phyloP scores from a whole-genome alignment of 495 filamentous ascomycete genomes.

The Penicillium angulare region DNA sequence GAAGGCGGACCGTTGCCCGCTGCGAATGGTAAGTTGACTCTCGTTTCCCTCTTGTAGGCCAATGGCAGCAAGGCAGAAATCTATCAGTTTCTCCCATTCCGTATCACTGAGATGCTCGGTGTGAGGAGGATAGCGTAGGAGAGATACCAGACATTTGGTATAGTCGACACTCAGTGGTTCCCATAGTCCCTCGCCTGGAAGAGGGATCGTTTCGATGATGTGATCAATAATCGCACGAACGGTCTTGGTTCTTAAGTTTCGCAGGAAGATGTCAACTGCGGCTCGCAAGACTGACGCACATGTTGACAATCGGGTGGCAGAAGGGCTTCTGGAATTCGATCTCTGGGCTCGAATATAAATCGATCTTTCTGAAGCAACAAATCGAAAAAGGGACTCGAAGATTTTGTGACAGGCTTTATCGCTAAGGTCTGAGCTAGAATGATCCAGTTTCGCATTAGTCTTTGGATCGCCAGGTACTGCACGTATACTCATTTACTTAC shows the following conservation, averaged over 20 bases:
- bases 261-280: slow-evolving; percentile 64
- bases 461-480: not conserved
- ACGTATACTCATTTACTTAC: slow-evolving; percentile 35
- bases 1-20: slow-evolving; percentile 20
- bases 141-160: slow-evolving; percentile 65
- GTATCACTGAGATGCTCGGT: slow-evolving; percentile 69
- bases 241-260: slow-evolving; percentile 70
- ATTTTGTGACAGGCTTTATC: slow-evolving; percentile 80
- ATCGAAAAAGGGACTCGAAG: slow-evolving; percentile 76
- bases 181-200: slow-evolving; percentile 56
- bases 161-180: slow-evolving; percentile 76
- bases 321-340: slow-evolving; percentile 39
- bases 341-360: slow-evolving; percentile 57
- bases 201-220: slow-evolving; percentile 70
- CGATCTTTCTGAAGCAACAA: slow-evolving; percentile 63
- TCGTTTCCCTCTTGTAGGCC: slow-evolving; percentile 21
- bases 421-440: slow-evolving; percentile 49
- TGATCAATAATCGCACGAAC: slow-evolving; percentile 76
- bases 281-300: slow-evolving; percentile 72
- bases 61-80: slow-evolving; percentile 58
- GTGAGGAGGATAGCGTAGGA: slow-evolving; percentile 72
- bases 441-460: slow-evolving; percentile 18
- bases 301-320: slow-evolving; percentile 58
- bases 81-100: slow-evolving; percentile 65
- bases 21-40: slow-evolving; percentile 29